phyloP scores from a whole-genome alignment of 1,139 yeast genomes.

The Magnusiomyces paraingens region DNA sequence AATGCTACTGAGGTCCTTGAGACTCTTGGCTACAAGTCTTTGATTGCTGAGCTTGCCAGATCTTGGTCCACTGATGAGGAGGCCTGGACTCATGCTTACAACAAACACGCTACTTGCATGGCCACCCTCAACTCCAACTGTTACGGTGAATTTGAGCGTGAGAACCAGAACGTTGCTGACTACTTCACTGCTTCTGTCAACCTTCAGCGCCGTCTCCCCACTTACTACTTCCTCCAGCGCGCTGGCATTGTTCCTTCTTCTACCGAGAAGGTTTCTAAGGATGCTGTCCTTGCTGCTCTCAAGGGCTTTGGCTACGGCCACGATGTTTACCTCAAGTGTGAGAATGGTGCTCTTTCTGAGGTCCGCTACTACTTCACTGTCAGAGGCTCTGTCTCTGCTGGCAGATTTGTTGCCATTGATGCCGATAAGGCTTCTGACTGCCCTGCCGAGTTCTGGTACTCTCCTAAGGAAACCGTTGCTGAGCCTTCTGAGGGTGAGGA shows the following conservation, averaged over 20 bases:
- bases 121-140: conserved; percentile 69
- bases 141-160: conserved; percentile 39
- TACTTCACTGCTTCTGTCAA: conserved; percentile 62
- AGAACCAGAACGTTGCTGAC: conserved; percentile 64
- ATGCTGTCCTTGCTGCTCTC: conserved; percentile 62
- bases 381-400: conserved; percentile 63
- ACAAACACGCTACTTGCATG: conserved; percentile 93
- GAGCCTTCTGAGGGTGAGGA: conserved; percentile 18
- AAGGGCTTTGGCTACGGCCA: conserved; percentile 34
- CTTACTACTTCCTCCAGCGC: conserved; percentile 56
- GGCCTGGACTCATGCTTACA: conserved; percentile 89
- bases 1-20: conserved; percentile 50
- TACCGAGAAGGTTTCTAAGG: conserved; percentile 51
- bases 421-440: conserved; percentile 59
- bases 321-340: conserved; percentile 57
- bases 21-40: conserved; percentile 43
- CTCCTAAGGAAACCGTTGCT: conserved; percentile 48
- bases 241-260: conserved; percentile 65
- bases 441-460: conserved; percentile 47
- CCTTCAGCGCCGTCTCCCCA: conserved; percentile 59
- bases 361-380: conserved; percentile 85
- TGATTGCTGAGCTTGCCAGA: conserved; percentile 35
- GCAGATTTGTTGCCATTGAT: conserved; percentile 60
- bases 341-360: conserved; percentile 65
- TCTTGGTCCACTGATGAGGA: conserved; percentile 56